Evolutionary conservation across 2,329 filamentous ascomycete genomes (phyloP).

Genomic region (Neopestalotiopsis clavispora): DNA sequence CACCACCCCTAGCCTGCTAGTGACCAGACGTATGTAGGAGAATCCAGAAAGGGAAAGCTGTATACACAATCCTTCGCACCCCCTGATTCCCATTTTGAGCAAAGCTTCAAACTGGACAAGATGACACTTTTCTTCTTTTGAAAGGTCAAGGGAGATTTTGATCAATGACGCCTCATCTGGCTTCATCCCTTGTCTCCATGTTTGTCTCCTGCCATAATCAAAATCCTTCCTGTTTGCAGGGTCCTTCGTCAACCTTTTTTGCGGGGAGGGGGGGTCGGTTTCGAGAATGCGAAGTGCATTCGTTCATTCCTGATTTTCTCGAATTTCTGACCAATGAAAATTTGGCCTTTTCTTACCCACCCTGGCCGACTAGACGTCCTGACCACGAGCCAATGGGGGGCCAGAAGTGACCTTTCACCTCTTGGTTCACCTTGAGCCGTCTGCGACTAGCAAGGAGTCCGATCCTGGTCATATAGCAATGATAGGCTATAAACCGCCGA

Average conservation of each 20-base stretch:
- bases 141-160: background rate
- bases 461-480: conserved; percentile 17
- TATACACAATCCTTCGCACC: background rate
- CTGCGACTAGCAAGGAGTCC: conserved; percentile 18
- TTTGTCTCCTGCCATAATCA: background rate
- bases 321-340: conserved; percentile 14
- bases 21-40: background rate
- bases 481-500: conserved; percentile 18
- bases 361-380: background rate
- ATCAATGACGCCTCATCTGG: background rate
- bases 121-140: conserved; percentile 8
- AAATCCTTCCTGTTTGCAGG: background rate
- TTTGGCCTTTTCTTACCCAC: conserved; percentile 14
- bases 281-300: background rate
- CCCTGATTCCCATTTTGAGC: conserved; percentile 7
- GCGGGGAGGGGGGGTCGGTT: background rate
- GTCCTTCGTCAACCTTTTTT: background rate
- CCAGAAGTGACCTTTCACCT: conserved; percentile 13
- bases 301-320: conserved; percentile 7
- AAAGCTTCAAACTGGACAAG: conserved; percentile 13
- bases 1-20: background rate
- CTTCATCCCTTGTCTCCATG: conserved; percentile 2
- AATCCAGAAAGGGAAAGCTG: conserved; percentile 1
- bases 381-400: conserved; percentile 13
- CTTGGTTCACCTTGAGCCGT: conserved; percentile 17